Evolutionary conservation across 768 basidiomycete genomes (phyloP), one percentile per base, ranked within the genome.

Genomic region (Myochromella boudieri): DNA sequence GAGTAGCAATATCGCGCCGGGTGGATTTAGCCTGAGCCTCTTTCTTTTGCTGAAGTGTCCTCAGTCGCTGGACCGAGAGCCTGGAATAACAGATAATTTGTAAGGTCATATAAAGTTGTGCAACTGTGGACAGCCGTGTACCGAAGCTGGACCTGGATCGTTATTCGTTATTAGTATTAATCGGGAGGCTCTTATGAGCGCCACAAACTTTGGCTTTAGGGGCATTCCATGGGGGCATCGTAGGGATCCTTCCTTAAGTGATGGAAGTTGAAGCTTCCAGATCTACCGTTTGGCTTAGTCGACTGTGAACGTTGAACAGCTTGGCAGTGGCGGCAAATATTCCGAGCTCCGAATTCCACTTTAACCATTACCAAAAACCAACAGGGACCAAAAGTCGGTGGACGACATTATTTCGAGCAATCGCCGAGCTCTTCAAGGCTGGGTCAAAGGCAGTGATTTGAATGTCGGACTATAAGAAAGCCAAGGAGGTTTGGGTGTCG

Each of bases 1-100:
- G 72, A 18, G 80, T 74, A 4, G 91, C 91, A 39, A 94, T 90
- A 52, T 95, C 91, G 33, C 90, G 75, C 15, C 93, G 75, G 27
- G 87, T 68, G 53, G 70, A 66, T 56, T 81, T 81, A 1, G 78
- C 79, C 52, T 97, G 82, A 0, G 94, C 92, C 55, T 85, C 82
- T 68, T 88, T 94, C 80, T 98, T 98, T 70, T 94, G 89, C 56
- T 94, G 88, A 8, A 93, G 70, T 15, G 85, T 94, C 46, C 90
- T 79, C 49, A 93, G 72, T 14, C 90, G 81, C 64, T 95, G 91
- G 17, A 93, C 87, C 1, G 90, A 88, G 26, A 95, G 75, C 48
- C 90, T 93, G 48, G 15, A 24, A 50, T 37, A 11, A 27, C 39
- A 12, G 17, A 46, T 7, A 44, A 29, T 11, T 37, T 45, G n/a